Conservation (phyloP, 306 rosid genomes). For the Malus asiatica region DNA sequence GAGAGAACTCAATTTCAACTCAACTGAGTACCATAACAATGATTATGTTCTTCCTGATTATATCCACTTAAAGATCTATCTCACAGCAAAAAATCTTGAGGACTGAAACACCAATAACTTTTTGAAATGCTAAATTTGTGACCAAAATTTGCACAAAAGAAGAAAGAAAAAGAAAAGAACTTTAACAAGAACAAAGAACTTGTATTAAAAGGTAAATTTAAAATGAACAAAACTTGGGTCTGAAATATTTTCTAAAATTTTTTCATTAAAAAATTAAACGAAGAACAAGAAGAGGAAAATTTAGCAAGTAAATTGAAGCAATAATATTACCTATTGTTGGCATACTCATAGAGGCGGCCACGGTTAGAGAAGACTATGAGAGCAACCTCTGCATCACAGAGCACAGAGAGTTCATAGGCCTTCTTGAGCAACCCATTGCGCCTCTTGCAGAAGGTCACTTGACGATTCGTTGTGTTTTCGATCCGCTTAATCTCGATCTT, state of each 20-base stretch:
- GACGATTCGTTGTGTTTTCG: constrained; percentile 97
- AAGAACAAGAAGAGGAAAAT: neutral
- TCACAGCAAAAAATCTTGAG: constrained; percentile 17
- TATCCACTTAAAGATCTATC: constrained; percentile 32
- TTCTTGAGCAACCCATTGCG: constrained; percentile 86
- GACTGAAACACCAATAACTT: neutral
- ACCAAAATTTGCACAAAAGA: neutral
- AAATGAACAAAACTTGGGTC: neutral
- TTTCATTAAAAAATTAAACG: neutral
- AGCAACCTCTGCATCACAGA: constrained; percentile 98
- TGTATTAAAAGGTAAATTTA: too few relatives aligned
- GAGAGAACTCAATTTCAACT: constrained; percentile 30
- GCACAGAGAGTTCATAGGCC: constrained; percentile 96
- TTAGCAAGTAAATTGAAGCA: neutral
- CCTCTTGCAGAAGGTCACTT: constrained; percentile 95
- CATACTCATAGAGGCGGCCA: constrained; percentile 92
- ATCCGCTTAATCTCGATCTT: constrained; percentile 97
- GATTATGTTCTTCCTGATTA: constrained; percentile 33
- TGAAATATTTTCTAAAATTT: neutral
- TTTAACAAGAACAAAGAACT: neutral
- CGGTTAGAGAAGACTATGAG: constrained; percentile 94
- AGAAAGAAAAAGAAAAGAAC: neutral
- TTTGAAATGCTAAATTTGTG: neutral
- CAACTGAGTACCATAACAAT: constrained; percentile 19
- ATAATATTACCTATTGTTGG: constrained; percentile 66